A percentile compares a stretch with the other conserved stretches of the same genome.
Evolutionary conservation across 345 rosid genomes (phyloP).

Genomic region (Salix koriyanagi): DNA sequence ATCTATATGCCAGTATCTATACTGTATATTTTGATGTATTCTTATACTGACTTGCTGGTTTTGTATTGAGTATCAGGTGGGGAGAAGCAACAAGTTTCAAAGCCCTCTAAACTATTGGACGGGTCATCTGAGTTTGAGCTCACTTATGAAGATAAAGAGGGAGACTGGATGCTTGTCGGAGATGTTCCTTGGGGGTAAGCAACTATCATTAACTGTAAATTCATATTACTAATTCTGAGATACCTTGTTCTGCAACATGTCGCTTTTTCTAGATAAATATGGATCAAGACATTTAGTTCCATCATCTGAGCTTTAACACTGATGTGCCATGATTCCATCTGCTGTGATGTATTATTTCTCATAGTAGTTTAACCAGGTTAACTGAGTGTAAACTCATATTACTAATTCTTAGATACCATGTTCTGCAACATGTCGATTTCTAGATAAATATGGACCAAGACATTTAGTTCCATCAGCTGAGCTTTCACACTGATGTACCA

Average conservation of each 20-base stretch:
- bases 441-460: not conserved
- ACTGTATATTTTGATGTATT: not conserved
- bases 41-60: not conserved
- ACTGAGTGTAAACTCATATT: not conserved
- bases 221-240: not conserved
- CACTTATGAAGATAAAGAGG: constrained; percentile 59
- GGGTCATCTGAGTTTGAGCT: constrained; percentile 35
- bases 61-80: constrained; percentile 17
- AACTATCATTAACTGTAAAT: not conserved
- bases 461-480: not conserved
- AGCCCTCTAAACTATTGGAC: constrained; percentile 27
- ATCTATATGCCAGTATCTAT: not conserved
- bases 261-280: too few relatives aligned
- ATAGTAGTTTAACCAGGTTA: not conserved
- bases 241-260: not conserved
- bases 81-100: constrained; percentile 28
- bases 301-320: not conserved
- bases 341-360: not conserved
- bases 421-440: not conserved
- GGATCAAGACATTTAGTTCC: not conserved
- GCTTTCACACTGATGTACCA: not conserved
- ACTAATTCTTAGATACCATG: not conserved
- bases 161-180: constrained; percentile 68
- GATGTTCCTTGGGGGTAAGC: constrained; percentile 66
- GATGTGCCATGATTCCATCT: not conserved